Percentiles rank a stretch among this genome's conserved stretches.
Conservation (phyloP, 2,329 filamentous ascomycete species). For the Cercospora brassicicola region DNA sequence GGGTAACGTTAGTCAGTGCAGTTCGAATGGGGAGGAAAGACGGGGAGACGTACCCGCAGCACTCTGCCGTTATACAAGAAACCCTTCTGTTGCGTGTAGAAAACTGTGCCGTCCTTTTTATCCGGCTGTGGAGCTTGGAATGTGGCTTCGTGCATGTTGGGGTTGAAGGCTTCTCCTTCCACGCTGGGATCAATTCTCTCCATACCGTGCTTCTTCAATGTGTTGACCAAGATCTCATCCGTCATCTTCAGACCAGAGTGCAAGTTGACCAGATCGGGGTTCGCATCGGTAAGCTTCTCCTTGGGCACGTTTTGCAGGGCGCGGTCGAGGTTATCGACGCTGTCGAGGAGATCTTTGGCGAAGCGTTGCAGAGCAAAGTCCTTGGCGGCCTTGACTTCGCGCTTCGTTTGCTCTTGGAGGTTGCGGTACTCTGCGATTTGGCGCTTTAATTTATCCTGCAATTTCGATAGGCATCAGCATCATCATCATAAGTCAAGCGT, state of each 20-base stretch:
- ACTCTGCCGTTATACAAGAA: conserved; percentile 90
- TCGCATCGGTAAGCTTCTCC: conserved; percentile 65
- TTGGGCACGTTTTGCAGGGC: conserved; percentile 76
- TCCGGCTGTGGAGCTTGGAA: conserved; percentile 86
- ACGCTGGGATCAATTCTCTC: conserved; percentile 77
- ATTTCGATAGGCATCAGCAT: background rate
- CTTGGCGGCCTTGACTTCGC: conserved; percentile 81
- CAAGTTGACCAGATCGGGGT: conserved; percentile 74
- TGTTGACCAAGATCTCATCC: conserved; percentile 80
- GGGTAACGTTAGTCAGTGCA: conserved; percentile 31
- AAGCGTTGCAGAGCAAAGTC: conserved; percentile 95
- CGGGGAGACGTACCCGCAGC: conserved; percentile 57
- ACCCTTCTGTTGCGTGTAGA: conserved; percentile 92
- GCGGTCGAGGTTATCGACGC: conserved; percentile 94
- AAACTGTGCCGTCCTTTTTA: conserved; percentile 87
- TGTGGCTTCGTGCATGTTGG: conserved; percentile 92
- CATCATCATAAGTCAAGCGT: background rate
- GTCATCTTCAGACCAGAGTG: conserved; percentile 95
- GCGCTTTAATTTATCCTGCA: conserved; percentile 89
- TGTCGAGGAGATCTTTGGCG: conserved; percentile 91
- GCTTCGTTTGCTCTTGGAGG: conserved; percentile 89
- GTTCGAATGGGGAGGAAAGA: background rate
- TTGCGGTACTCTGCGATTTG: conserved; percentile 96
- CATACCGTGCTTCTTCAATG: conserved; percentile 89
- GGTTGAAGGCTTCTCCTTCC: conserved; percentile 83